Conservation (phyloP, 1,139 yeast species). For the Debaryomyces sp. region DNA sequence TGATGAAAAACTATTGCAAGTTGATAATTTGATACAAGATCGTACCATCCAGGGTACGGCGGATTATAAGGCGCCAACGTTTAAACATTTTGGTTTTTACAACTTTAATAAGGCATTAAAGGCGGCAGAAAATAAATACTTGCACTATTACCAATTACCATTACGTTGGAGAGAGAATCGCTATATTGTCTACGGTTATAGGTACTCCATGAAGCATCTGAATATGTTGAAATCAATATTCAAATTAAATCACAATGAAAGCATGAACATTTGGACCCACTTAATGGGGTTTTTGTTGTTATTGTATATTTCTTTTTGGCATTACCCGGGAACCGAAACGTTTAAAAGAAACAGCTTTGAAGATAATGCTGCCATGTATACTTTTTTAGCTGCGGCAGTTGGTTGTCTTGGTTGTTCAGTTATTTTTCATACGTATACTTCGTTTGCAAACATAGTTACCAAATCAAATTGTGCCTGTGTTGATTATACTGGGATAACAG, state of each 20-base stretch:
- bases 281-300: constrained; percentile 65
- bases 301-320: constrained; percentile 55
- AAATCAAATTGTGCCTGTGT: constrained; percentile 86
- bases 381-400: constrained; percentile 72
- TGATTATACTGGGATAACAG: constrained; percentile 93
- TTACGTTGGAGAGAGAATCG: constrained; percentile 93
- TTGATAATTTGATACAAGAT: constrained; percentile 50
- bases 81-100: constrained; percentile 50
- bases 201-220: constrained; percentile 70
- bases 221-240: constrained; percentile 60
- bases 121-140: constrained; percentile 52
- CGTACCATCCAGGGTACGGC: constrained; percentile 33
- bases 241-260: constrained; percentile 76
- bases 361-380: constrained; percentile 60
- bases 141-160: constrained; percentile 88
- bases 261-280: constrained; percentile 95
- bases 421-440: constrained; percentile 90
- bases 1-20: constrained; percentile 56
- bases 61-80: constrained; percentile 32
- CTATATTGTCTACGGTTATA: constrained; percentile 78
- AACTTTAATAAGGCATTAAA: constrained; percentile 64
- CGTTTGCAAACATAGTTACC: constrained; percentile 65
- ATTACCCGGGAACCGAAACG: constrained; percentile 61
- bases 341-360: constrained; percentile 38
- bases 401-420: constrained; percentile 79